phyloP scores from a whole-genome alignment of 805 yeast species.

The Saccharomycopsis javanensis region DNA sequence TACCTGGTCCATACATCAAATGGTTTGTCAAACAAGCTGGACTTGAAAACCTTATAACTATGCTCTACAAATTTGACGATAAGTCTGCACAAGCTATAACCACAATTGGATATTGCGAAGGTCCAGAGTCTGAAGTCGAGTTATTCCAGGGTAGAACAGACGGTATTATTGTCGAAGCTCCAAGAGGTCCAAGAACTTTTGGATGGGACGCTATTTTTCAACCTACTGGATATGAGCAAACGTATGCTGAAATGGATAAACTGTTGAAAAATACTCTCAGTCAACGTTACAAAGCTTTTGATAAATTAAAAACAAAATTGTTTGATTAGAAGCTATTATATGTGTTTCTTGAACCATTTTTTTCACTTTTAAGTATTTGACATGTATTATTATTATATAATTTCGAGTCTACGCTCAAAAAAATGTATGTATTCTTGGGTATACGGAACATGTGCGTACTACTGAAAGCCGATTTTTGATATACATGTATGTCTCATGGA shows the following conservation, averaged over 20 bases:
- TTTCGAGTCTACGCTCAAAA: not conserved
- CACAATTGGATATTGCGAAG: conserved; percentile 85
- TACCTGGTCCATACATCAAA: conserved; percentile 93
- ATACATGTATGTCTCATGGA: conserved; percentile 32
- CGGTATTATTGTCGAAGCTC: conserved; percentile 66
- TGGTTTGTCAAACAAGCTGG: conserved; percentile 84
- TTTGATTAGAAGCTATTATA: not conserved
- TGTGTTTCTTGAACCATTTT: too few relatives aligned
- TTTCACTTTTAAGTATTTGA: not conserved
- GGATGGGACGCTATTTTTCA: conserved; percentile 94
- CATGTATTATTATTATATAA: not conserved
- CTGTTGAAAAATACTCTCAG: conserved; percentile 68
- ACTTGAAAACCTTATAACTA: conserved; percentile 60
- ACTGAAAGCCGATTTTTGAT: too few relatives aligned
- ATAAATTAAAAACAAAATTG: conserved; percentile 42
- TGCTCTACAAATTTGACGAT: conserved; percentile 74
- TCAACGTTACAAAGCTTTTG: conserved; percentile 81
- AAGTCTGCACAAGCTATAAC: conserved; percentile 82
- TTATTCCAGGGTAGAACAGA: conserved; percentile 78
- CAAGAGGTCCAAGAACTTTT: conserved; percentile 69
- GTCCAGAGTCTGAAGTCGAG: conserved; percentile 61
- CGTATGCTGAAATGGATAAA: conserved; percentile 87
- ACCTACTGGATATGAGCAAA: conserved; percentile 65
- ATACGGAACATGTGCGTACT: too few relatives aligned
- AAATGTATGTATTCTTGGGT: not conserved